A percentile compares a stretch with the other conserved stretches of the same genome.
Evolutionary conservation across 192 early-diverging fungal genomes (phyloP).

Genomic region (Diversispora epigaea): DNA sequence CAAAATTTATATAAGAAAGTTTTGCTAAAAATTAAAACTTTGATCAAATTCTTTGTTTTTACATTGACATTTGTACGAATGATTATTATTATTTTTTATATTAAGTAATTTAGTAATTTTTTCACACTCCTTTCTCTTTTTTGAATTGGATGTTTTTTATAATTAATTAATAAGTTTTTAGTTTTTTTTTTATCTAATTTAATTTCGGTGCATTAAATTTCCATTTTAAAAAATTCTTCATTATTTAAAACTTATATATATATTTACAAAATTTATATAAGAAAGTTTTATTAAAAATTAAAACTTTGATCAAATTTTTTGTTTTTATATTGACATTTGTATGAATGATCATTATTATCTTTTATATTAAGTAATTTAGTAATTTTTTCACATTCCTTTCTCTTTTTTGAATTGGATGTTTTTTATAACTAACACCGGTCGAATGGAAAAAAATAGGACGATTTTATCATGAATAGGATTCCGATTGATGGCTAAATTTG

Average conservation of each 20-base stretch:
- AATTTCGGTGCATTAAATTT: slow-evolving; percentile 1
- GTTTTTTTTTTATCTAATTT: slow-evolving; percentile 5
- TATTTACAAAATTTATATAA: slow-evolving; percentile 4
- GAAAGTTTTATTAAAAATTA: slow-evolving; percentile 9
- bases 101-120: not conserved
- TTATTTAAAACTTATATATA: slow-evolving; percentile 8
- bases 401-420: not conserved
- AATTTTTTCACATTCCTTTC: slow-evolving; percentile 1
- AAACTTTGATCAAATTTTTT: not conserved
- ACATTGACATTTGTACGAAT: not conserved
- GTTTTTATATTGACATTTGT: not conserved
- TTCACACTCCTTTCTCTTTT: slow-evolving; percentile 2
- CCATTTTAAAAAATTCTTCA: slow-evolving; percentile 2
- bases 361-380: not conserved
- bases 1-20: slow-evolving; percentile 5
- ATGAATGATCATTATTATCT: not conserved
- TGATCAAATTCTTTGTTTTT: not conserved
- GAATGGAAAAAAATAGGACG: too few relatives aligned
- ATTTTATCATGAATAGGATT: too few relatives aligned
- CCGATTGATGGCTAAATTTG: too few relatives aligned
- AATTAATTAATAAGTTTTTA: slow-evolving; percentile 2
- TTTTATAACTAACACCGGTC: not conserved
- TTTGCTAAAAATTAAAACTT: slow-evolving; percentile 18
- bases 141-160: not conserved
- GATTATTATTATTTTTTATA: not conserved